phyloP scores from a whole-genome alignment of 2,329 filamentous ascomycete genomes.

The Penicillium sp. region DNA sequence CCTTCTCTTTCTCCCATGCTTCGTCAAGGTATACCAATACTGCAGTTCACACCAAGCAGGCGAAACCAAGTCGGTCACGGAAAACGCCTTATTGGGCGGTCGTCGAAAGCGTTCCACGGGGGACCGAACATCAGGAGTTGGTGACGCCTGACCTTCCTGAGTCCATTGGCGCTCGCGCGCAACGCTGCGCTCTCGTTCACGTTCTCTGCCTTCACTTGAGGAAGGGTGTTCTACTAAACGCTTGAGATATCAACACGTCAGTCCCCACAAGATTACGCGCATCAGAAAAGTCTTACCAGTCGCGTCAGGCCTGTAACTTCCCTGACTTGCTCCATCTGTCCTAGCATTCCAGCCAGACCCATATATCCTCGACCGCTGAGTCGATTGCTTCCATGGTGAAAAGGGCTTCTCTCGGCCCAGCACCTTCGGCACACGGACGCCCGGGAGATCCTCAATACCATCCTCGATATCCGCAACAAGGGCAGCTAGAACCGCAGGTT shows the following conservation, averaged over 20 bases:
- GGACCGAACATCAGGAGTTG: slow-evolving; percentile 45
- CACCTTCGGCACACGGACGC: slow-evolving; percentile 38
- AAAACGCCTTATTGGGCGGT: slow-evolving; percentile 69
- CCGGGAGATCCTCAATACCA: slow-evolving; percentile 35
- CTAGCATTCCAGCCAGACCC: slow-evolving; percentile 12
- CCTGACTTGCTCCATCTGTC: slow-evolving; percentile 25
- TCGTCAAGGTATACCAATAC: slow-evolving; percentile 79
- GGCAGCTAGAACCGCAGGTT: slow-evolving; percentile 14
- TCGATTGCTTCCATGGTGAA: slow-evolving; percentile 23
- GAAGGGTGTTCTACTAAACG: slow-evolving; percentile 53
- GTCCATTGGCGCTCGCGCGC: slow-evolving; percentile 26
- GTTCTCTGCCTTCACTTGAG: slow-evolving; percentile 34
- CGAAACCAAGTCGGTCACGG: slow-evolving; percentile 80
- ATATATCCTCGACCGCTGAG: slow-evolving; percentile 19
- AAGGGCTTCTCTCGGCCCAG: slow-evolving; percentile 37
- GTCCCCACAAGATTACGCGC: slow-evolving; percentile 27
- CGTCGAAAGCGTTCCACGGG: slow-evolving; percentile 75
- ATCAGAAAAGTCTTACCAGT: slow-evolving; percentile 29
- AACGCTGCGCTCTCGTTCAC: slow-evolving; percentile 28
- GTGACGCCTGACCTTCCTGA: slow-evolving; percentile 9
- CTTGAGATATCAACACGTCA: slow-evolving; percentile 56
- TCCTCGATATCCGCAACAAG: slow-evolving; percentile 41
- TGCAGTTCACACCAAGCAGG: slow-evolving; percentile 96
- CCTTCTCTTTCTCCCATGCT: slow-evolving; percentile 65
- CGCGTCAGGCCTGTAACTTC: slow-evolving; percentile 23